Evolutionary conservation across 306 rosid genomes (phyloP), one percentile per base, ranked within the genome.

Genomic region (Glycyrrhiza uralensis): DNA sequence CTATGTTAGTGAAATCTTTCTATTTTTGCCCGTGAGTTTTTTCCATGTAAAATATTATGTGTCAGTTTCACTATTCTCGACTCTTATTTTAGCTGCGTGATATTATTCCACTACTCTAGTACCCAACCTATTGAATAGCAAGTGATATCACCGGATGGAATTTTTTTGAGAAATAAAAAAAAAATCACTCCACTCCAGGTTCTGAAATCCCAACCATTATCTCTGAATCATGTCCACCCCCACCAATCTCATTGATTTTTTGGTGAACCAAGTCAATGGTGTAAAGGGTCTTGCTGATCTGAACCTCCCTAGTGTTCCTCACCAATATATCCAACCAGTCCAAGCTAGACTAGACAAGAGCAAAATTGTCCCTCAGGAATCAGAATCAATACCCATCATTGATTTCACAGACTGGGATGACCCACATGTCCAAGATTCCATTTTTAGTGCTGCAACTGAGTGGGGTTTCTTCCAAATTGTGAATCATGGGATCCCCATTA

Each of bases 391-490:
- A 30, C 85, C 82, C 74, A 54, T 81, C 5, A 81, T 84, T 26
- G 85, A 84, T 70, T 57, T 84, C 79, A 58, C 79, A 4, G 65
- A 84, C 6, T 84, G 81, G 74, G 83, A 74, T 12, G 79, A 81
- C 41, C 81, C 83, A 41, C 18, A 69, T 32, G 83, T 81, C 1
- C 60, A 54, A 26, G 79, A 81, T 12, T 59, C 81, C 7, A 80
- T 81, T 64, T 77, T 39, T 50, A 18, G 52, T 19, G 76, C 85
- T 54, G 79, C 88, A n/a, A 51, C 14, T 28, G 59, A 80, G 26
- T 77, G 79, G 85, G 88, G 85, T n/a, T 77, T 84, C 80, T 84
- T 84, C 69, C 85, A 84, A 57, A 23, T 80, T 1, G 61, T 84
- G 26, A 80, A 73, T 38, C 88, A 84, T 66, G 81, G 81, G 35